Conservation (phyloP, 2,329 filamentous ascomycete genomes). For the Sordariomycetes sp. region DNA sequence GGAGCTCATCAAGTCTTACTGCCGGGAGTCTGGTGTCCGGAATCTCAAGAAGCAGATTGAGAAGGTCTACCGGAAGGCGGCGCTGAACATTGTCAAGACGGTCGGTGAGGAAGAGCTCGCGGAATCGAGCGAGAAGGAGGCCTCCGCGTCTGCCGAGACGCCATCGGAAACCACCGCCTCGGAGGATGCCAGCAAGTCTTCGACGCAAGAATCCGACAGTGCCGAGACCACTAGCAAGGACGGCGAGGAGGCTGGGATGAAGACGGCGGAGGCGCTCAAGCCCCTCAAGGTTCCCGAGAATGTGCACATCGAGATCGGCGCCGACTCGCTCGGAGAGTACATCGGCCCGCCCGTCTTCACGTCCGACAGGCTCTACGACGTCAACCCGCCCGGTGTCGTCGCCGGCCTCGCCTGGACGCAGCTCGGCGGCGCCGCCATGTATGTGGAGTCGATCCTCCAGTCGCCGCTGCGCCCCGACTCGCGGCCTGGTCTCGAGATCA, state of each 20-base stretch:
- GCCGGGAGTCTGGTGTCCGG: slow-evolving; percentile 88
- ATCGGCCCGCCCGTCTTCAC: slow-evolving; percentile 94
- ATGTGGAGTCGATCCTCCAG: slow-evolving; percentile 93
- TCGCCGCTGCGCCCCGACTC: slow-evolving; percentile 62
- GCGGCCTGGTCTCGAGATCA: slow-evolving; percentile 72
- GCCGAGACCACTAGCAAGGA: slow-evolving; percentile 13
- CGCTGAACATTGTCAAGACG: slow-evolving; percentile 92
- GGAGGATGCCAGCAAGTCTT: slow-evolving; percentile 1
- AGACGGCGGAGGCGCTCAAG: slow-evolving; percentile 58
- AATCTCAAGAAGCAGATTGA: slow-evolving; percentile 99
- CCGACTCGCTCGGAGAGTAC: slow-evolving; percentile 89
- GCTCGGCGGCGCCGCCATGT: slow-evolving; percentile 90
- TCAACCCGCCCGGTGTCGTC: slow-evolving; percentile 82
- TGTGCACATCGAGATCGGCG: slow-evolving; percentile 76
- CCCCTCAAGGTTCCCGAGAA: slow-evolving; percentile 72
- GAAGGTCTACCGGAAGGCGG: slow-evolving; percentile 95
- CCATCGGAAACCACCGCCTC: slow-evolving; percentile 4
- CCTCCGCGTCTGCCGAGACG: slow-evolving; percentile 7
- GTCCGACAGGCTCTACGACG: slow-evolving; percentile 87
- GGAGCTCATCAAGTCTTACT: slow-evolving; percentile 97
- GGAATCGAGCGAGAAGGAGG: slow-evolving; percentile 39
- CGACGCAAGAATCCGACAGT: slow-evolving; percentile 4
- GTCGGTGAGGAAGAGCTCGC: slow-evolving; percentile 73
- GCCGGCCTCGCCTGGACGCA: slow-evolving; percentile 99
- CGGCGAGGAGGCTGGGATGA: slow-evolving; percentile 35